Evolutionary conservation across 768 basidiomycete species (phyloP).

Genomic region (Kwoniella sp.): DNA sequence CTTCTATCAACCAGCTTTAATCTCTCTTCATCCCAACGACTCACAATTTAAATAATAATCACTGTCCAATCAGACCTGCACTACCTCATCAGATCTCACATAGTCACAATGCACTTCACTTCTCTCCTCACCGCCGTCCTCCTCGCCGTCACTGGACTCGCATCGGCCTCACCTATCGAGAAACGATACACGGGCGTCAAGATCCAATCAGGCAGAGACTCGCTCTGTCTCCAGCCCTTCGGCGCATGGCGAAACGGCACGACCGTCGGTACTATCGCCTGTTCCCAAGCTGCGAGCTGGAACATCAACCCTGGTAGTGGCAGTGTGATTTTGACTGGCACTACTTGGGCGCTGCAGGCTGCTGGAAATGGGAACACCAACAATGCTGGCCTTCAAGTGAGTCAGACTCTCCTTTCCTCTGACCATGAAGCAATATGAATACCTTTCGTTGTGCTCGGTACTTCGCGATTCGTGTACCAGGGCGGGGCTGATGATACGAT

Average conservation of each 20-base stretch:
- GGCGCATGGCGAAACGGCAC: constrained; percentile 12
- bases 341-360: constrained; percentile 20
- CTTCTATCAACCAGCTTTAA: not conserved
- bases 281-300: constrained; percentile 18
- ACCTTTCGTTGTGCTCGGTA: no score
- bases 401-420: not conserved
- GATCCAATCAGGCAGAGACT: constrained; percentile 19
- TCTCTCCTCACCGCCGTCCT: constrained; percentile 3
- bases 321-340: constrained; percentile 16
- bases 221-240: constrained; percentile 1
- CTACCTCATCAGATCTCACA: no score
- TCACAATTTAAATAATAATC: no score
- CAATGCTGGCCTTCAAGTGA: constrained; percentile 17
- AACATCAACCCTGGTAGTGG: constrained; percentile 25
- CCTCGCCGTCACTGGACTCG: not conserved
- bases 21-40: no score
- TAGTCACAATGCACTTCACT: constrained; percentile 3
- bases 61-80: no score
- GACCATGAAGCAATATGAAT: no score
- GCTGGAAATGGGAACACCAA: constrained; percentile 19
- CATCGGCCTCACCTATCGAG: constrained; percentile 8
- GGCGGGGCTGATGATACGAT: no score
- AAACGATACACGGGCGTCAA: constrained; percentile 19
- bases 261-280: constrained; percentile 5
- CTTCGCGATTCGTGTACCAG: no score